Conservation (phyloP, 176 grass and related monocot species). For the Aegilops tauschii region DNA sequence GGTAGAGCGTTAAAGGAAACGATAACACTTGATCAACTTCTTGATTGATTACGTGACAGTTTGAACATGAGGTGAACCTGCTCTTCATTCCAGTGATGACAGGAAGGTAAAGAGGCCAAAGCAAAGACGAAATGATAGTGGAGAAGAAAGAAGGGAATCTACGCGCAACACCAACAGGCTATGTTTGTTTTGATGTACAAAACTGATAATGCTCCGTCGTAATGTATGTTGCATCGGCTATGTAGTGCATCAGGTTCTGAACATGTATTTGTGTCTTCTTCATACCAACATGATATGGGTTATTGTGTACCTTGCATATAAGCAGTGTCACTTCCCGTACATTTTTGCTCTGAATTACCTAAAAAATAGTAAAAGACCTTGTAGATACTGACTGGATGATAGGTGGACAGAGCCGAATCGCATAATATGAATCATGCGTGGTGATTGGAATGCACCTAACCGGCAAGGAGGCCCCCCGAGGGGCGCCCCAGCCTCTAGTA, state of each 20-base stretch:
- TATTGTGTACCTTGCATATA: not conserved
- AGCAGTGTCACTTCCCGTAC: not conserved
- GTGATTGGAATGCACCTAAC: not conserved
- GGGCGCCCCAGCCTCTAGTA: not conserved
- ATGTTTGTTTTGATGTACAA: not conserved
- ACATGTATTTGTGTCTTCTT: not conserved
- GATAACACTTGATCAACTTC: not conserved
- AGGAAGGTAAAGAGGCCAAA: not conserved
- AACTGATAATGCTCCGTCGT: not conserved
- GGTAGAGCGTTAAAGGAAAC: not conserved
- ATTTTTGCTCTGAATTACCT: not conserved
- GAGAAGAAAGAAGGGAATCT: not conserved
- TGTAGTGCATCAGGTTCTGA: not conserved
- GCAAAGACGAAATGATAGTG: not conserved
- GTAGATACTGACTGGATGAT: not conserved
- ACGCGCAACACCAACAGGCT: too few relatives aligned
- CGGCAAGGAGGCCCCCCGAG: not conserved
- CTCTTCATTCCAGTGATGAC: not conserved
- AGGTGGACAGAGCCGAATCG: not conserved
- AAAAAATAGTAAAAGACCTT: not conserved
- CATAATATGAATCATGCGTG: not conserved
- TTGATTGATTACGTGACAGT: not conserved
- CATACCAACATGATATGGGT: not conserved
- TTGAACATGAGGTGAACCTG: not conserved
- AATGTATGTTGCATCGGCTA: not conserved